Conservation (phyloP, 2,329 filamentous ascomycete species). For the Fusarium pseudoanthophilum region DNA sequence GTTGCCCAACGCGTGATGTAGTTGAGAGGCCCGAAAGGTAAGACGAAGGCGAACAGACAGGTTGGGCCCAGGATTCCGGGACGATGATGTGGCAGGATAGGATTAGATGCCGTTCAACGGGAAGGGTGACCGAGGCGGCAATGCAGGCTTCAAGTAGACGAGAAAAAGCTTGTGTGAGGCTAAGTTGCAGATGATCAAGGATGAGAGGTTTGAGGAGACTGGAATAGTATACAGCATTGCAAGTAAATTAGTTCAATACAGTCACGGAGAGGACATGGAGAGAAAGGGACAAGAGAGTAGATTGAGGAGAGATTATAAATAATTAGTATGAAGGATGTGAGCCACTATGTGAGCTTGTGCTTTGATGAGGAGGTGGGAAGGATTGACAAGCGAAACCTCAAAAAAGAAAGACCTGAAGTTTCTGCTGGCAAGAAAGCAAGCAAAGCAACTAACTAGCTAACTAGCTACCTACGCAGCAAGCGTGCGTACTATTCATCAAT, state of each 20-base stretch:
- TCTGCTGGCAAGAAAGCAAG: conserved; percentile 32
- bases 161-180: conserved; percentile 31
- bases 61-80: conserved; percentile 31
- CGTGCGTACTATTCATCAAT: conserved; percentile 10
- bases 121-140: conserved; percentile 21
- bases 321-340: conserved; percentile 26
- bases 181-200: conserved; percentile 25
- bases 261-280: conserved; percentile 9
- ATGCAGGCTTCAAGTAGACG: conserved; percentile 30
- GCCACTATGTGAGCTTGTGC: conserved; percentile 35
- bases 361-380: conserved; percentile 29
- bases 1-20: conserved; percentile 35
- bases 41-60: conserved; percentile 35
- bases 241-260: conserved; percentile 8
- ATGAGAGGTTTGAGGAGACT: conserved; percentile 18
- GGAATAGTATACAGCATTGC: not conserved
- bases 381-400: conserved; percentile 41
- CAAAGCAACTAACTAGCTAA: not conserved
- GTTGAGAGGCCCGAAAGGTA: conserved; percentile 36
- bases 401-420: conserved; percentile 43
- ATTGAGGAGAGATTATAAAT: conserved; percentile 4
- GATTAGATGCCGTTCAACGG: conserved; percentile 42
- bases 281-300: conserved; percentile 1
- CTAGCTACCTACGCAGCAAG: conserved; percentile 31
- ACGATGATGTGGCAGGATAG: conserved; percentile 45